Conservation (phyloP, 495 filamentous ascomycete genomes). For the Podospora pseudopauciseta region DNA sequence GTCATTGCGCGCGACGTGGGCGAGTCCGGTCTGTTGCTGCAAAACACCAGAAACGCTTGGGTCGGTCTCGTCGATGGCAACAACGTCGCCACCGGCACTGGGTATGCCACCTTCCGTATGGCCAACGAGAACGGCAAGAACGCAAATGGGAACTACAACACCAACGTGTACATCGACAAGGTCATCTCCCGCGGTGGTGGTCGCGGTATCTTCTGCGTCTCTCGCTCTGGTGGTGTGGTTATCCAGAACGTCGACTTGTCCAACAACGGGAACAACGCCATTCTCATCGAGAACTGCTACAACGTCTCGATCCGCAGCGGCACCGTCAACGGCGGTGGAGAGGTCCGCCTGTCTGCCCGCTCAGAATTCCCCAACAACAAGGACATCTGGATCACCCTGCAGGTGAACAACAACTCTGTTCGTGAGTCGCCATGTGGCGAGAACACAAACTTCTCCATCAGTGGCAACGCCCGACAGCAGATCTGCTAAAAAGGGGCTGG, state of each 20-base stretch:
- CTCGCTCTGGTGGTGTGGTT: conserved; percentile 40
- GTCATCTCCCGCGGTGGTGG: conserved; percentile 47
- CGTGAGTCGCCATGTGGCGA: conserved; percentile 43
- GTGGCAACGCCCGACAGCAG: conserved; percentile 15
- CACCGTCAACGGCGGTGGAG: conserved; percentile 43
- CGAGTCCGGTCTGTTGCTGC: conserved; percentile 44
- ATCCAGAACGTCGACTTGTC: conserved; percentile 40
- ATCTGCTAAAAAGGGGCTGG: neutral
- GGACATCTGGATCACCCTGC: conserved; percentile 41
- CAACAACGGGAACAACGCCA: conserved; percentile 46
- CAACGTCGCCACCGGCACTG: conserved; percentile 42
- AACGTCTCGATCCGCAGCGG: conserved; percentile 41
- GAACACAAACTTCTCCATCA: conserved; percentile 43
- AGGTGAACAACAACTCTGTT: conserved; percentile 40
- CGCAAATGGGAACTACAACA: conserved; percentile 36
- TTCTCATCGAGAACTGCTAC: conserved; percentile 50
- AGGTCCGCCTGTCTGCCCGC: conserved; percentile 42
- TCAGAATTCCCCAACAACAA: conserved; percentile 43
- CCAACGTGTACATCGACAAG: conserved; percentile 43
- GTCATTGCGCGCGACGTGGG: conserved; percentile 45
- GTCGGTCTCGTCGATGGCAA: conserved; percentile 46
- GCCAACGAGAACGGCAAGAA: conserved; percentile 45
- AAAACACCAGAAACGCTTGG: conserved; percentile 40
- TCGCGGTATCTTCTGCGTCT: conserved; percentile 47
- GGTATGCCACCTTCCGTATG: conserved; percentile 46